Evolutionary conservation across 345 rosid species (phyloP).

Genomic region (Aurinia saxatilis): DNA sequence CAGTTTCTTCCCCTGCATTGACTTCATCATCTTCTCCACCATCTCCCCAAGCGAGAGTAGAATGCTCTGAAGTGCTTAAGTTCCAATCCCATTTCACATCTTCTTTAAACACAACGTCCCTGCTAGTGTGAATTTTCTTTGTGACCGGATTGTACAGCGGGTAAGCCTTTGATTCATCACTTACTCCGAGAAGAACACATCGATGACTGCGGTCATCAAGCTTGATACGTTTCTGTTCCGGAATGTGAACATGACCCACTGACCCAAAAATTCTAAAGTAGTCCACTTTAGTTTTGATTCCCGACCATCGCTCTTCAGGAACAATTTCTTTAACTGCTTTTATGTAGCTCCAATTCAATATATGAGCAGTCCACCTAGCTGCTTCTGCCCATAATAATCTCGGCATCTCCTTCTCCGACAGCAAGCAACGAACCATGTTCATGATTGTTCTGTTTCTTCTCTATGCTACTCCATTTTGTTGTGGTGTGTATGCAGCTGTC

Average conservation of each 20-base stretch:
- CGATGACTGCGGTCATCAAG: background rate
- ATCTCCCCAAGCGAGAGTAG: background rate
- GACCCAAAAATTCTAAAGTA: background rate
- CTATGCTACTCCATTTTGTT: no score
- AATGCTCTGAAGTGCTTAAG: background rate
- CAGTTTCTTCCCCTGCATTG: background rate
- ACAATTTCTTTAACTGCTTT: background rate
- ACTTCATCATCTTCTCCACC: background rate
- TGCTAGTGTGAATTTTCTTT: background rate
- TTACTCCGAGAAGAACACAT: background rate
- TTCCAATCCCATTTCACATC: background rate
- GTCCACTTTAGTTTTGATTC: background rate
- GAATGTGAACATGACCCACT: background rate
- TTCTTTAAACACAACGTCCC: background rate
- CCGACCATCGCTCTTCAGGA: background rate
- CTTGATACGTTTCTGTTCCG: background rate
- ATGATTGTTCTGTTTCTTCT: background rate
- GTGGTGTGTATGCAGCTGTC: no score
- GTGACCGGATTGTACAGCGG: background rate
- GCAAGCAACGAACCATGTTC: slow-evolving; percentile 4
- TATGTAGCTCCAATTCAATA: background rate
- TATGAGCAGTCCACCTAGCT: background rate
- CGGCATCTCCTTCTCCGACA: background rate
- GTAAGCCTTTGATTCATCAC: slow-evolving; percentile 4
- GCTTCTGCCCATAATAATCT: slow-evolving; percentile 5